Conservation (phyloP, 2,329 filamentous ascomycete species). For the Dothideomycetes sp. region DNA sequence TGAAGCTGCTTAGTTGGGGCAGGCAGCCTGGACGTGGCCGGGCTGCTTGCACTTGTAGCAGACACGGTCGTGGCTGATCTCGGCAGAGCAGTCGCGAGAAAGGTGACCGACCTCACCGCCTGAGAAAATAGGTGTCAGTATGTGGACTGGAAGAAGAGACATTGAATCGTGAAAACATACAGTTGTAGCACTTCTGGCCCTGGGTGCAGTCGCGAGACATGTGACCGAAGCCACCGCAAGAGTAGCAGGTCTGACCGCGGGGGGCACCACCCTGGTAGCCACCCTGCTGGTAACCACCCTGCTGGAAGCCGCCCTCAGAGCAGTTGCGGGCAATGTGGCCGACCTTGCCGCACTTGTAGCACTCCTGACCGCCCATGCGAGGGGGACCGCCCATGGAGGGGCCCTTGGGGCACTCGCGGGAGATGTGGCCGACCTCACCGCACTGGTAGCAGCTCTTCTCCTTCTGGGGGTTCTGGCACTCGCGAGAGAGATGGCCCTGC, state of each 20-base stretch:
- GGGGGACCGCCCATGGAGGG: conserved; percentile 32
- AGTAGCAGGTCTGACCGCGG: conserved; percentile 79
- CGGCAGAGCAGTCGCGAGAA: conserved; percentile 91
- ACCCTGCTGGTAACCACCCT: conserved; percentile 23
- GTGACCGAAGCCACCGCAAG: conserved; percentile 92
- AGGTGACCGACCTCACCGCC: conserved; percentile 84
- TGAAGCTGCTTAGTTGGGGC: conserved; percentile 60
- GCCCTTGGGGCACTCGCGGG: conserved; percentile 61
- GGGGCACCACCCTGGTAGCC: conserved; percentile 40
- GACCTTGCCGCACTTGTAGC: conserved; percentile 97
- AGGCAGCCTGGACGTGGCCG: conserved; percentile 88
- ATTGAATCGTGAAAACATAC: conserved; percentile 37
- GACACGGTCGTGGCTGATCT: conserved; percentile 82
- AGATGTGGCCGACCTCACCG: conserved; percentile 80
- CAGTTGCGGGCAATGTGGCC: conserved; percentile 95
- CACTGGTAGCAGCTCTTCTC: conserved; percentile 68
- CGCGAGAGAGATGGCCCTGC: conserved; percentile 55
- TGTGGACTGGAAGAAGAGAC: neutral
- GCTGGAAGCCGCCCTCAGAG: conserved; percentile 51
- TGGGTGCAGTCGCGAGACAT: conserved; percentile 98
- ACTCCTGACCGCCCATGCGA: conserved; percentile 42
- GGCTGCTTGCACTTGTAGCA: conserved; percentile 93
- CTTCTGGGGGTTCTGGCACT: conserved; percentile 83
- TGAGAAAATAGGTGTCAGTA: conserved; percentile 27
- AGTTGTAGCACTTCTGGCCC: conserved; percentile 99